Base-by-base conservation (phyloP, 768 basidiomycete genomes). In the Kwoniella botswanensis region DNA sequence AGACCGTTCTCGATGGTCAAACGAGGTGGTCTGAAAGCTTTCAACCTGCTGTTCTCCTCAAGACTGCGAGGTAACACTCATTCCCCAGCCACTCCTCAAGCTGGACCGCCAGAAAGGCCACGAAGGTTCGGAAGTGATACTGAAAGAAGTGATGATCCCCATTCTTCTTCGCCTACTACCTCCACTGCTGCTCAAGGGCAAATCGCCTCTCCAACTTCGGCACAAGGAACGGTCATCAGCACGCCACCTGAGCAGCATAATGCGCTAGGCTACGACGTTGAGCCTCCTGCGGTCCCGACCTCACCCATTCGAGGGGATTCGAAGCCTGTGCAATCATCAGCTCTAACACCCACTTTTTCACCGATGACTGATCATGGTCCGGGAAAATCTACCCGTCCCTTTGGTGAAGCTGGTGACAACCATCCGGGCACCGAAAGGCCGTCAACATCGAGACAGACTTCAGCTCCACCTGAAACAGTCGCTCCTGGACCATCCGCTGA, bases 111-210 rank as follows among this genome's bases (percentile, higher is more conserved):
- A n/a, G 54, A 55, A 18, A 55, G 54, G 21, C 58, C 0, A 3
- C 12, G 58, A 60, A 17, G 41, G 7, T 35, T 42, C 4, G 58
- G 18, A 29, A 60, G 24, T 35, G 58, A 60, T 17, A 60, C 6
- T 29, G 58, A 60, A 26, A 12, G 58, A 60, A 35, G 58, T 24
- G 58, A 60, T 60, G 29, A 21, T 55, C 46, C 46, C 18, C 46
- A 21, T 55, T 35, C 35, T 35, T 35, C 35, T 35, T 35, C 35
- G 35, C 54, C 10, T 21, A 22, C n/a, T n/a, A 18, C 54, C 3
- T 0, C 54, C 15, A 0, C 24, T n/a, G 24, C 54, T 1, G 12
- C 54, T n/a, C 54, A 55, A 22, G 54, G 21, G 3, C 1, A 24
- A 6, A 22, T 55, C 11, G 21, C 54, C 54, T 50, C 46, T 50